Base-by-base conservation (phyloP, 306 rosid species). In the Myrica gale region DNA sequence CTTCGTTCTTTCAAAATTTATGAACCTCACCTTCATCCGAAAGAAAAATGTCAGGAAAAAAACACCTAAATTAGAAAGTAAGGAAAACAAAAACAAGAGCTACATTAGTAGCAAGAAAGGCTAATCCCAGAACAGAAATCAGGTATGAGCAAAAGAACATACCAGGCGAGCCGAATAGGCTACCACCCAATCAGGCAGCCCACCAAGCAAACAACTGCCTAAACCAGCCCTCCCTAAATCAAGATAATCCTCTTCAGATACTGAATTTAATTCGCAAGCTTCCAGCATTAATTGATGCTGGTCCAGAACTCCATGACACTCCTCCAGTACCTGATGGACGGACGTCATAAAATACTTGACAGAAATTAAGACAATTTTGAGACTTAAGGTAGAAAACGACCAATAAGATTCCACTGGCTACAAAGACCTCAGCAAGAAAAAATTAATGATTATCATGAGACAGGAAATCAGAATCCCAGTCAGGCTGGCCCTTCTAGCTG, bases 151-250 rank as follows among this genome's bases (percentile, higher is more conserved):
- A 73, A 73, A 80, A 46, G 39, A 67, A 75, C 90, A 74, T 89
- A 96, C 99, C 88, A 96, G 84, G 76, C 98, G 99, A 74, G 99
- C 99, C 2, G 98, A 88, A 88, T 96, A 96, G 39, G 94, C 96
- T 79, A 96, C 90, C 61, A 92, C 84, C 99, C 99, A 96, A 81
- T 96, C 96, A 62, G 99, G 99, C 77, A 96, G 83, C 73, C 98
- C 98, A 75, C 89, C 99, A 52, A 96, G 97, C 88, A 96, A 90
- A 70, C 99, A 96, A 85, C 96, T 89, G 82, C 98, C 99, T 72
- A 96, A 85, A 84, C 99, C 99, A 75, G 99, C 99, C 85, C 98
- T 89, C 76, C 86, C 90, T 84, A 96, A 83, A 57, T 90, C 99
- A 81, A 87, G 89, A 74, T 89, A 89, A 80, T 96, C 99, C 76